A percentile compares a stretch with the other conserved stretches of the same genome.
Evolutionary conservation across 2,329 filamentous ascomycete species (phyloP).

Genomic region (Alternaria solani): DNA sequence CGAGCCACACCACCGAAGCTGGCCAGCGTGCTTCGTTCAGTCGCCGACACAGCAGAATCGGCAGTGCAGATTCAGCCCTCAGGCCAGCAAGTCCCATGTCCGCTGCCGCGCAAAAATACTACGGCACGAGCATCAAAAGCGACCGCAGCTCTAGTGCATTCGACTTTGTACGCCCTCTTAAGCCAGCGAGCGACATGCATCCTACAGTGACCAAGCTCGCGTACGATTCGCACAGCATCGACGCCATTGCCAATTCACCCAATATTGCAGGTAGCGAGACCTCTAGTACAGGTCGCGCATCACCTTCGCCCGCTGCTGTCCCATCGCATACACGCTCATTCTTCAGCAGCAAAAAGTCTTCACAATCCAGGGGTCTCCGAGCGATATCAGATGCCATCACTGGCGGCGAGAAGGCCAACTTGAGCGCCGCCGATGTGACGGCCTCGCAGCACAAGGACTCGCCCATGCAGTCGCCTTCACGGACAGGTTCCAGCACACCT

Average conservation of each 20-base stretch:
- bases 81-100: constrained; percentile 64
- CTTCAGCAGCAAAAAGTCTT: constrained; percentile 46
- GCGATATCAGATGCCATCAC: constrained; percentile 80
- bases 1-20: constrained; percentile 71
- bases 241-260: constrained; percentile 54
- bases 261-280: constrained; percentile 56
- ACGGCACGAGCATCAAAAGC: constrained; percentile 57
- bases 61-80: constrained; percentile 77
- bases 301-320: constrained; percentile 52
- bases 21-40: constrained; percentile 69
- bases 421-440: constrained; percentile 51
- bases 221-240: constrained; percentile 58
- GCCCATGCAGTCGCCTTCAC: constrained; percentile 69
- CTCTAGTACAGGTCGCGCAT: constrained; percentile 57
- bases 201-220: constrained; percentile 67
- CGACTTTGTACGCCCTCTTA: constrained; percentile 51
- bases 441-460: constrained; percentile 61
- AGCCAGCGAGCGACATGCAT: constrained; percentile 53
- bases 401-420: constrained; percentile 60
- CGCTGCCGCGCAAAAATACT: constrained; percentile 74
- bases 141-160: constrained; percentile 59
- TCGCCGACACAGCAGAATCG: constrained; percentile 75
- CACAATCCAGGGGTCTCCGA: constrained; percentile 73
- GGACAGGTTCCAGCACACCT: constrained; percentile 77
- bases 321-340: constrained; percentile 45